Evolutionary conservation across 2,329 filamentous ascomycete genomes (phyloP).

Genomic region (Aspergillus transmontanensis): DNA sequence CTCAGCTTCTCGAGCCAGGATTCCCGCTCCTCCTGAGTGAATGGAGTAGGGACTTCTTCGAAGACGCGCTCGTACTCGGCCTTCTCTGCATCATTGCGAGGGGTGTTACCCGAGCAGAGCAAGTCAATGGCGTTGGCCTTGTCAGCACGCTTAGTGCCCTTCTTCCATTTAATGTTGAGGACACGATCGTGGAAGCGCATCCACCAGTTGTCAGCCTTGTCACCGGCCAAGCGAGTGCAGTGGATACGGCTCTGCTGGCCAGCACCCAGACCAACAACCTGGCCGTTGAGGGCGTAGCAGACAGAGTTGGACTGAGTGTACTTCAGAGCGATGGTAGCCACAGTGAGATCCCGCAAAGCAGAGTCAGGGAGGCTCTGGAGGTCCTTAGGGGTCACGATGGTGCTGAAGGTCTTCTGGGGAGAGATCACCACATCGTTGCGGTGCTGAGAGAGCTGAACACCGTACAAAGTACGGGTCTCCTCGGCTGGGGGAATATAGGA

Average conservation of each 20-base stretch:
- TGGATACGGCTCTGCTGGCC: constrained; percentile 98
- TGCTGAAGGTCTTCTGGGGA: constrained; percentile 77
- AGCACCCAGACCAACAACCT: constrained; percentile 90
- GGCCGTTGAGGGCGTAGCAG: constrained; percentile 92
- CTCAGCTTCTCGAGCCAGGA: constrained; percentile 80
- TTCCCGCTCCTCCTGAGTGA: constrained; percentile 80
- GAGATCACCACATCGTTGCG: constrained; percentile 90
- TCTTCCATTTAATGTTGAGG: constrained; percentile 91
- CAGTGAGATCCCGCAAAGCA: constrained; percentile 84
- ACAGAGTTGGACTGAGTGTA: constrained; percentile 99
- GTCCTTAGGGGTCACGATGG: constrained; percentile 84
- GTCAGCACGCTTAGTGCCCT: constrained; percentile 91
- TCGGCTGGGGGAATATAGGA: constrained; percentile 73
- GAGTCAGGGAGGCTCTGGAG: constrained; percentile 71
- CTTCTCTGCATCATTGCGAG: constrained; percentile 79
- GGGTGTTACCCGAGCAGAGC: constrained; percentile 86
- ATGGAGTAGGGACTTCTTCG: constrained; percentile 80
- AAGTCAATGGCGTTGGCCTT: constrained; percentile 98
- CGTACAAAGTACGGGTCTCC: constrained; percentile 87
- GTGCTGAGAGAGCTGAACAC: constrained; percentile 83
- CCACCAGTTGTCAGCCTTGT: constrained; percentile 99
- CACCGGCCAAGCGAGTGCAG: constrained; percentile 94
- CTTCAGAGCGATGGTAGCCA: constrained; percentile 96
- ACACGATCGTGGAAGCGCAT: constrained; percentile 94
- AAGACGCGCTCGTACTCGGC: constrained; percentile 87